These are phyloP conservation scores for Dalbergia cultrata DNA, from an alignment of 306 rosid species.

Conservation along the genomic window DNA sequence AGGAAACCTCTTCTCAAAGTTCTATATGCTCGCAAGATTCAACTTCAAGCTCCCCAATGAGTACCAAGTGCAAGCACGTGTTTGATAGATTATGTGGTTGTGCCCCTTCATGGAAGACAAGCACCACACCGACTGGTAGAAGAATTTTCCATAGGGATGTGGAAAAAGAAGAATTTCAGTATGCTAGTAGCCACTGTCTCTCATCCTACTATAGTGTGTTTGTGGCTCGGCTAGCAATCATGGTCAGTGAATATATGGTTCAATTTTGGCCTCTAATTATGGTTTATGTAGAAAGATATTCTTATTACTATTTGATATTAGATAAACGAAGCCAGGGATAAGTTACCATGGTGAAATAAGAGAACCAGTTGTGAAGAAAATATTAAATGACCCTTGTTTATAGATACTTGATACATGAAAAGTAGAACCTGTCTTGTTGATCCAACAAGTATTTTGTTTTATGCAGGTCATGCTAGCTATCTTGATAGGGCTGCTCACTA, in stretches of 20 bases:
- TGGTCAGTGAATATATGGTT: slow-evolving; percentile 64
- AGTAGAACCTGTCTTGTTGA: not conserved
- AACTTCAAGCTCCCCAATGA: slow-evolving; percentile 51
- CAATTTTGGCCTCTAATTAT: not conserved
- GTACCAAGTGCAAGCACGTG: slow-evolving; percentile 55
- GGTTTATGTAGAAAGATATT: slow-evolving; percentile 6
- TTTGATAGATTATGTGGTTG: slow-evolving; percentile 62
- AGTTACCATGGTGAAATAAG: not conserved
- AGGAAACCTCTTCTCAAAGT: slow-evolving; percentile 50
- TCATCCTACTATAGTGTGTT: slow-evolving; percentile 97
- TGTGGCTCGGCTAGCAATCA: slow-evolving; percentile 94
- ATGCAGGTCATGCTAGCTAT: slow-evolving; percentile 94
- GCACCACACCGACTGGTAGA: slow-evolving; percentile 55
- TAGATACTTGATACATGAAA: not conserved
- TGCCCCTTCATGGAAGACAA: slow-evolving; percentile 59
- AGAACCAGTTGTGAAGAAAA: not conserved
- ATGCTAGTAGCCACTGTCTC: slow-evolving; percentile 73
- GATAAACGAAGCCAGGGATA: not conserved
- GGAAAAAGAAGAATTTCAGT: slow-evolving; percentile 86
- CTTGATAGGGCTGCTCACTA: slow-evolving; percentile 89
- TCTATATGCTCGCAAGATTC: slow-evolving; percentile 55
- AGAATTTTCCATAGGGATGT: slow-evolving; percentile 87
- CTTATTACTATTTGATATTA: not conserved
- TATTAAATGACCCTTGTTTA: not conserved
- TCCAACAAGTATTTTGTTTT: slow-evolving; percentile 24